Evolutionary conservation across 2,329 filamentous ascomycete genomes (phyloP), one percentile per base, ranked within the genome.

Genomic region (Furcasterigmium sp.): DNA sequence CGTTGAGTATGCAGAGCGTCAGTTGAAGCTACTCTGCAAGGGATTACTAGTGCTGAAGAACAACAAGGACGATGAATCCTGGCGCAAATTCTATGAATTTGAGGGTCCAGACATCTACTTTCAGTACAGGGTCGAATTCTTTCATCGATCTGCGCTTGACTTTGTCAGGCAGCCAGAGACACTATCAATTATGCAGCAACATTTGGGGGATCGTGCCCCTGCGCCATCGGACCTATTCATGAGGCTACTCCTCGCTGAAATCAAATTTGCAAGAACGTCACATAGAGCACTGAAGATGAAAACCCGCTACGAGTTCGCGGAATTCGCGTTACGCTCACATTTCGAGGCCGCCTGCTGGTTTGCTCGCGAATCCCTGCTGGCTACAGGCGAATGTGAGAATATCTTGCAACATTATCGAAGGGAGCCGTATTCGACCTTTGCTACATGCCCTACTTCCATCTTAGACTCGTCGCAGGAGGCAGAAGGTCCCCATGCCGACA

Each of bases 41-140:
- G 30, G 42, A 4, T 32, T 41, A 13, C 36, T 44, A 3, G 42
- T n/a, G n/a, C n/a, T n/a, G n/a, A n/a, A n/a, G n/a, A n/a, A n/a
- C n/a, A 44, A 19, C n/a, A 40, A 4, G 21, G 23, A 32, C 8
- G 14, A 15, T 3, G 29, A 8, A 15, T 13, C 13, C 13, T 28
- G 25, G 25, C 8, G 8, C 25, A 28, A 13, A 28, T 8, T 10
- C 7, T 10, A 7, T 3, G 4, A 4, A 10, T 4, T 3, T 11
- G 3, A 29, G 4, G 26, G 26, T n/a, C 4, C 18, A 39, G n/a
- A n/a, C 17, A 8, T 13, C 18, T 8, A 23, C 26, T 23, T 8
- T 17, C 8, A 3, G 8, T 20, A 8, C 3, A 3, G 4, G 9
- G 14, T 34, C 13, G 29, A 18, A 10, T 34, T 41, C 18, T 30